Evolutionary conservation across 495 filamentous ascomycete genomes (phyloP).

Genomic region (Xylaria cubensis): DNA sequence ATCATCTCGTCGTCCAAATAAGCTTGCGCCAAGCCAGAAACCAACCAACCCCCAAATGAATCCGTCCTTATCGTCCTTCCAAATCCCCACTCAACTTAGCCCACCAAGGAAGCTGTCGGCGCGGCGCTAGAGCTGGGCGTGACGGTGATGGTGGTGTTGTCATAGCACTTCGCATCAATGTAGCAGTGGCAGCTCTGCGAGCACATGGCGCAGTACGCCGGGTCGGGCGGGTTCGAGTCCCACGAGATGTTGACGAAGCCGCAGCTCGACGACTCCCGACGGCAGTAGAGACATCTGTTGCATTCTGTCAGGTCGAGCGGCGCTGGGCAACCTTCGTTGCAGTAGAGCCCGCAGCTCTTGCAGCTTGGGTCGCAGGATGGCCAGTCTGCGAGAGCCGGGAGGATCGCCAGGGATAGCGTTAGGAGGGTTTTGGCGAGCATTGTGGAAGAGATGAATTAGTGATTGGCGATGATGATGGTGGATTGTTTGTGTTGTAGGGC

Average conservation of each 20-base stretch:
- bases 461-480: neutral
- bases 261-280: slow-evolving; percentile 36
- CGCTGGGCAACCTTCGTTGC: slow-evolving; percentile 30
- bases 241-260: slow-evolving; percentile 27
- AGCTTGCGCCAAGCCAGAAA: neutral
- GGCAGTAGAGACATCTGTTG: slow-evolving; percentile 35
- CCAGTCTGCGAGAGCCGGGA: neutral
- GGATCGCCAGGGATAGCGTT: neutral
- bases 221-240: slow-evolving; percentile 29
- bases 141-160: slow-evolving; percentile 23
- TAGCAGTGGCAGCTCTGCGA: slow-evolving; percentile 30
- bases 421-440: neutral
- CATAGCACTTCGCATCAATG: slow-evolving; percentile 34
- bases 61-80: neutral
- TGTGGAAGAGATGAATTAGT: neutral
- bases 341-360: slow-evolving; percentile 19
- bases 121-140: slow-evolving; percentile 24
- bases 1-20: neutral
- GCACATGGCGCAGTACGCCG: slow-evolving; percentile 30
- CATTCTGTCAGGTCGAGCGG: slow-evolving; percentile 26
- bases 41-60: neutral
- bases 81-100: neutral
- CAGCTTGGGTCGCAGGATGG: neutral
- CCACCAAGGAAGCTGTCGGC: neutral
- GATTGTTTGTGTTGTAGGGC: neutral